phyloP scores from a whole-genome alignment of 306 rosid species.

The Rosa lucieae region DNA sequence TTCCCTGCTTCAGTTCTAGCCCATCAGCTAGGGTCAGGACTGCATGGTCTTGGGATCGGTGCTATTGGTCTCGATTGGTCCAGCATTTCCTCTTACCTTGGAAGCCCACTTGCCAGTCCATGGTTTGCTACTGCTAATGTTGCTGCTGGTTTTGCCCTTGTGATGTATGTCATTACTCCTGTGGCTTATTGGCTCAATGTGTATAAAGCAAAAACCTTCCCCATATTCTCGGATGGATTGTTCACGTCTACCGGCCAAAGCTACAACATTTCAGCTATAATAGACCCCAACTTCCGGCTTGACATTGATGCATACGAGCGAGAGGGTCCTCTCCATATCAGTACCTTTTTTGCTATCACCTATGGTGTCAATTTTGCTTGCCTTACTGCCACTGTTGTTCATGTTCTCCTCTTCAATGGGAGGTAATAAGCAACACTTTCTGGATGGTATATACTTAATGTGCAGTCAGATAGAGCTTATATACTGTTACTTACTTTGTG shows the following conservation, averaged over 20 bases:
- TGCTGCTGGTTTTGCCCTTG: conserved; percentile 62
- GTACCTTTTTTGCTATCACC: conserved; percentile 57
- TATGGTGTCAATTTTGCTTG: conserved; percentile 75
- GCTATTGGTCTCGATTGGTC: conserved; percentile 81
- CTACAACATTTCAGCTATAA: conserved; percentile 70
- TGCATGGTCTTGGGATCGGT: conserved; percentile 76
- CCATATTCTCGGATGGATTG: conserved; percentile 71
- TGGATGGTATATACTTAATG: no score
- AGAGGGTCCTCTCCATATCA: conserved; percentile 64
- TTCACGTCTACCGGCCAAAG: conserved; percentile 60
- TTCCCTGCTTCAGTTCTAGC: conserved; percentile 68
- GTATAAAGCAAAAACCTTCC: conserved; percentile 63
- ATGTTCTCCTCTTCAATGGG: conserved; percentile 73
- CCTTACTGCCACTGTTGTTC: conserved; percentile 74
- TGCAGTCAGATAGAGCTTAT: background rate
- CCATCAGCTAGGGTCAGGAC: conserved; percentile 76
- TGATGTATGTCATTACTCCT: conserved; percentile 60
- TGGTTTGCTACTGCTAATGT: conserved; percentile 90
- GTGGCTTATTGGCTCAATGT: conserved; percentile 60
- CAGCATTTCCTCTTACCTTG: conserved; percentile 68
- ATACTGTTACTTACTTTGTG: background rate
- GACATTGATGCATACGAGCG: conserved; percentile 55
- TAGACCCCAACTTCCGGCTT: conserved; percentile 61
- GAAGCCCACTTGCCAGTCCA: conserved; percentile 86
- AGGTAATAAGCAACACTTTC: conserved; percentile 43